Evolutionary conservation across 345 rosid species (phyloP), one percentile per base, ranked within the genome.

Genomic region (Linum usitatissimum): DNA sequence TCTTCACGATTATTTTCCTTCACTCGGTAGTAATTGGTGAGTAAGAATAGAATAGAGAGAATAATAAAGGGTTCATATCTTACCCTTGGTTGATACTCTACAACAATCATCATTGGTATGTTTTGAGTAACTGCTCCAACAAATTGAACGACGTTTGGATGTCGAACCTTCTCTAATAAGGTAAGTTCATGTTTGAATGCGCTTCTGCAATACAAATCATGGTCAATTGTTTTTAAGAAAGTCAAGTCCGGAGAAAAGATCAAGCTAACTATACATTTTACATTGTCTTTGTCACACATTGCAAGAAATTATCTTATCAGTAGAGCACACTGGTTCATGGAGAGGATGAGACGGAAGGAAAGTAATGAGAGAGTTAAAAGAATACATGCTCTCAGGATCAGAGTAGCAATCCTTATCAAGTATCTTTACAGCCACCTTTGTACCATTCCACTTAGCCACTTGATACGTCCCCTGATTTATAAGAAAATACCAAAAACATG

Each of bases 61-160:
- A 31, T 34, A 39, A 36, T 60, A 14, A 61, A 30, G 68, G 68
- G 19, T 12, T 19, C 23, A 9, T 42, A 60, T 34, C 84, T 83
- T 80, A 93, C 99, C 65, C 86, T 89, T 48, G 96, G 74, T 78
- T 83, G 89, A 73, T 78, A 75, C 79, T 93, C 99, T 57, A 75
- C 72, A 68, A 90, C 90, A 73, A 93, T 90, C 99, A 93, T 93
- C 99, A 93, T 86, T 0, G 99, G 99, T 63, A 83, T 59, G 65
- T 93, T 90, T 74, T 93, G 99, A 59, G 99, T 93, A 42, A 93
- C 99, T 56, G 99, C 97, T 76, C 99, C 99, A 67, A 93, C 97
- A 77, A 93, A 93, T 65, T 93, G 99, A 71, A 93, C 85, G 62
- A 93, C 84, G 78, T 93, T 93, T 21, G 99, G 99, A 84, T 93